Base-by-base conservation (phyloP, 495 filamentous ascomycete species). In the Daldinia caldariorum region DNA sequence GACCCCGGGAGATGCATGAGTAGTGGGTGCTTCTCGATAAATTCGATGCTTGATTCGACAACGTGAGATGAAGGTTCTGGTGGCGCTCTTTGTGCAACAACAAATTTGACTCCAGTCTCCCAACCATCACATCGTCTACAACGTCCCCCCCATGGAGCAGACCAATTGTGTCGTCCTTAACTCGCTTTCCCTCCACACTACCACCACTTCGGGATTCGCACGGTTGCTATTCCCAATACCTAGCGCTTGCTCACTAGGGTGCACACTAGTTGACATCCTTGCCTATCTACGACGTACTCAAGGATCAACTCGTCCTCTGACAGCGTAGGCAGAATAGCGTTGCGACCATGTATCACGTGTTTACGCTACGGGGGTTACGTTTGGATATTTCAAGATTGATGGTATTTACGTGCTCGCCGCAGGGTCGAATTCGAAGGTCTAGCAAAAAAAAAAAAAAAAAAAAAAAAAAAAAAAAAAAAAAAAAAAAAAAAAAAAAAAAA, bases 31-130 rank as follows among this genome's bases (percentile, higher is more conserved):
- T 26, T 39, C 45, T 39, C 54, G 16, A 45, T 51, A 32, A 57
- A 45, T 50, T 45, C 38, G 69, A 68, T 64, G 64, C 69, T 72
- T 72, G 69, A 72, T 64, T 72, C 57, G 69, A 68, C 69, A 51
- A 66, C 61, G 13, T 3, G 29, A 54, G 35, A 61, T 54, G 57
- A 65, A 62, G 20, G 35, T 39, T 51, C 56, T 55, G 41, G 34
- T 58, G 55, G 56, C 65, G 49, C 22, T 56, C 31, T 38, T 38
- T 32, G 60, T 61, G 29, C 56, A 20, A 57, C 64, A 4, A 12
- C 26, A 22, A 5, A 62, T 35, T 53, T 34, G 35, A 39, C 55
- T 47, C 53, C 35, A 26, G 18, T 16, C 8, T 26, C 43, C 18
- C 32, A 12, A 32, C 6, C 34, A 50, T 20, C 35, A 29, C 22